phyloP scores from a whole-genome alignment of 257 asterid species.

The Penstemon eatonii region DNA sequence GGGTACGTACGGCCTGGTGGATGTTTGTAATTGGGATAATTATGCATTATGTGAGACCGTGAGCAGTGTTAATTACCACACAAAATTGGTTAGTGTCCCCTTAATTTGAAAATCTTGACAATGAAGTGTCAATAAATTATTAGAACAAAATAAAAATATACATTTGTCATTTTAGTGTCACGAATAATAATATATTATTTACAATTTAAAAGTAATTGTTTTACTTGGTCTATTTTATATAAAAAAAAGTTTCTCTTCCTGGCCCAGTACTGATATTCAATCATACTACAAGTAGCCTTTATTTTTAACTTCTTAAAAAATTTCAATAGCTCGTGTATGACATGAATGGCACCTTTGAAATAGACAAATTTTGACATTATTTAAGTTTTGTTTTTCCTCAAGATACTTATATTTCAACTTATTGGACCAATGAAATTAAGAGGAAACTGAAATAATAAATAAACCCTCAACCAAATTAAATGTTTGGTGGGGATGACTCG shows the following conservation, averaged over 20 bases:
- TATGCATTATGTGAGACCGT: not conserved
- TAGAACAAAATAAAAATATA: constrained; percentile 19
- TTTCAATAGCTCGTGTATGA: constrained; percentile 38
- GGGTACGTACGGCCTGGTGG: constrained; percentile 26
- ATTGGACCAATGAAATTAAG: constrained; percentile 52
- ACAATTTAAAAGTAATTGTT: constrained; percentile 12
- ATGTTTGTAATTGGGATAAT: constrained; percentile 18
- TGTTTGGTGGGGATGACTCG: constrained; percentile 57
- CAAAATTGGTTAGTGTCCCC: constrained; percentile 31
- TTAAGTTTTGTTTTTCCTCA: constrained; percentile 25
- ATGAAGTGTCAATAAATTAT: constrained; percentile 32
- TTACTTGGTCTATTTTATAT: constrained; percentile 38
- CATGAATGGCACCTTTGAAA: constrained; percentile 72
- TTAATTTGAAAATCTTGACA: constrained; percentile 19
- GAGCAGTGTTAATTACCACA: constrained; percentile 9
- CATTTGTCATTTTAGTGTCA: not conserved
- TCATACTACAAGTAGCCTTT: constrained; percentile 31
- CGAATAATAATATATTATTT: constrained; percentile 14
- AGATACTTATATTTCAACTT: constrained; percentile 46
- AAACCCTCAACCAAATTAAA: constrained; percentile 20
- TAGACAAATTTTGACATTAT: constrained; percentile 33
- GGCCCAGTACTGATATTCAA: not conserved
- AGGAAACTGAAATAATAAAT: constrained; percentile 35
- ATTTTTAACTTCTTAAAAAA: constrained; percentile 24
- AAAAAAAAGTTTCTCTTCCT: not conserved